Conservation (phyloP, 2,329 filamentous ascomycete genomes). For the Zasmidium angulare region DNA sequence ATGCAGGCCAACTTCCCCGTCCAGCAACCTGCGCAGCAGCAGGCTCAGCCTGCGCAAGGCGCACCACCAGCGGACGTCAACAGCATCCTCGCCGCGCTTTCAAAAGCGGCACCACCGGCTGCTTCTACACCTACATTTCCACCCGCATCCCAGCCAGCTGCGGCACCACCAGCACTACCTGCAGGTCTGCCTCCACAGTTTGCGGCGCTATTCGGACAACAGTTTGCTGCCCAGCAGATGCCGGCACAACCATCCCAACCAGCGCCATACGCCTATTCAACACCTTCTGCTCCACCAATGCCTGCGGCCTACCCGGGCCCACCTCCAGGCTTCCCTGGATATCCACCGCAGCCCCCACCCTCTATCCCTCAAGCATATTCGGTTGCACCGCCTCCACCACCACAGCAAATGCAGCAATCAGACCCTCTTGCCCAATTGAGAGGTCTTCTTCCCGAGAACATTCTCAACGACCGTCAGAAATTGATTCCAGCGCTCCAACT, state of each 20-base stretch:
- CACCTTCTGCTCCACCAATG: constrained; percentile 14
- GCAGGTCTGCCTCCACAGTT: constrained; percentile 18
- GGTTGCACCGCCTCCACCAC: constrained; percentile 56
- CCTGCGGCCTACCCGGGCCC: constrained; percentile 17
- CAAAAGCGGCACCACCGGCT: constrained; percentile 27
- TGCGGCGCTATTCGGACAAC: constrained; percentile 27
- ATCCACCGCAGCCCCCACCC: constrained; percentile 33
- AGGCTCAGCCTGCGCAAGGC: constrained; percentile 11
- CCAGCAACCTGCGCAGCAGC: constrained; percentile 18
- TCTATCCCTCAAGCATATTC: constrained; percentile 37
- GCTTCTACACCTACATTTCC: constrained; percentile 25
- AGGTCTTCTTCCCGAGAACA: constrained; percentile 37
- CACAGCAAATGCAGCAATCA: constrained; percentile 17
- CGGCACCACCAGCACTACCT: constrained; percentile 17
- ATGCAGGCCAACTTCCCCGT: constrained; percentile 11
- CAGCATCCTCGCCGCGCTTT: constrained; percentile 37
- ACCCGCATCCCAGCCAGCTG: constrained; percentile 18
- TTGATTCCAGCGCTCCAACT: constrained; percentile 71
- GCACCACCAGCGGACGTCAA: constrained; percentile 33
- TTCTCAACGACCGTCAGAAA: constrained; percentile 43
- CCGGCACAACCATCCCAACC: constrained; percentile 14
- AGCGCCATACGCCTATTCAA: constrained; percentile 15
- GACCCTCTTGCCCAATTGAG: constrained; percentile 32
- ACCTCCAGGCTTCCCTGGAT: constrained; percentile 23
- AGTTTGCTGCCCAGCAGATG: constrained; percentile 15